phyloP scores from a whole-genome alignment of 2,329 filamentous ascomycete species.

The Sporothrix euskadiensis region DNA sequence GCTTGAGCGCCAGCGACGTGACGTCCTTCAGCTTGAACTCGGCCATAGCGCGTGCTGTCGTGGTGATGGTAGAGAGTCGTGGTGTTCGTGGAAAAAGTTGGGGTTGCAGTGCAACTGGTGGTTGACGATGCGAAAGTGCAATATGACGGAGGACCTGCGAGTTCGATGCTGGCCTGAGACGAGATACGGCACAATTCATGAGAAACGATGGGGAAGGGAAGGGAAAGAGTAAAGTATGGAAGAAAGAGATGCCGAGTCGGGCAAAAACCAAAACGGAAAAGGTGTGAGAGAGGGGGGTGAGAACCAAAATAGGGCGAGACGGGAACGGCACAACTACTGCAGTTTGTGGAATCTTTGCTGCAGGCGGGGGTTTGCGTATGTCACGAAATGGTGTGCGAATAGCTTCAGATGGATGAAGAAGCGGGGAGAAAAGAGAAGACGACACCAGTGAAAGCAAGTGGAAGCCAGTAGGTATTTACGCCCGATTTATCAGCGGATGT shows the following conservation, averaged over 20 bases:
- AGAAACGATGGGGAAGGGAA: background rate
- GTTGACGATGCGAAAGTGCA: background rate
- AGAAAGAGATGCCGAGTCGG: slow-evolving; percentile 21
- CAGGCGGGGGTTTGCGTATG: background rate
- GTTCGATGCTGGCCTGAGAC: slow-evolving; percentile 3
- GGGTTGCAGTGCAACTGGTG: slow-evolving; percentile 24
- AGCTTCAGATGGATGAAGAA: slow-evolving; percentile 11
- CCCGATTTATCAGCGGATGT: slow-evolving; percentile 22
- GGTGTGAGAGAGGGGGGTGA: background rate
- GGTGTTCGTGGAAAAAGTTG: slow-evolving; percentile 10
- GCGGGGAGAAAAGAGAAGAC: background rate
- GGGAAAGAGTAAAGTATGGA: slow-evolving; percentile 13
- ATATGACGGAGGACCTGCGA: background rate
- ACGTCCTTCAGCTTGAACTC: slow-evolving; percentile 74
- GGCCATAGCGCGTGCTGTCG: slow-evolving; percentile 47
- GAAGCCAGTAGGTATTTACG: background rate
- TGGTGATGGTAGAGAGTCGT: slow-evolving; percentile 28
- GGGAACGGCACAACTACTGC: background rate
- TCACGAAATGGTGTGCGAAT: slow-evolving; percentile 18
- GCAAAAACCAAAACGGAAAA: slow-evolving; percentile 17
- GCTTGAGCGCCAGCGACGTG: slow-evolving; percentile 70
- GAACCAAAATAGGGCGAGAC: background rate
- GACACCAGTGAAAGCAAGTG: background rate
- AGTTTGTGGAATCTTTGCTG: background rate
- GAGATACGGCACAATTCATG: slow-evolving; percentile 31